These are phyloP conservation scores for Novymonas esmeraldas DNA, from an alignment of 208 protist genomes.

Conservation along the genomic window DNA sequence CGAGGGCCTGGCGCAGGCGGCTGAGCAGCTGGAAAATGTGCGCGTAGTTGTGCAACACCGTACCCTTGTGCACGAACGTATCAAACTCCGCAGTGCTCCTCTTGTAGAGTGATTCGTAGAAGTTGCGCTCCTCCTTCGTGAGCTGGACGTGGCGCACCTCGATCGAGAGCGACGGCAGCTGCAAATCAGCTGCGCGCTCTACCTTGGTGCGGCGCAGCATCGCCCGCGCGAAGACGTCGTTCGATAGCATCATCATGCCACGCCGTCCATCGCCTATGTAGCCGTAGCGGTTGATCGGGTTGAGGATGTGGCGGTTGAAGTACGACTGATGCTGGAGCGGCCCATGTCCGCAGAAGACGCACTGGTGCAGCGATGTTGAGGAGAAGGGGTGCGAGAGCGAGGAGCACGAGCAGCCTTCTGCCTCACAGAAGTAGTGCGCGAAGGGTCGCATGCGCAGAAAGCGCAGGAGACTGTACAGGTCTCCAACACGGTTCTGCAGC, in stretches of 20 bases:
- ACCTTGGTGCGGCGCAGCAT: slow-evolving; percentile 93
- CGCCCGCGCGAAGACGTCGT: slow-evolving; percentile 85
- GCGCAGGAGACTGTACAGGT: slow-evolving; percentile 96
- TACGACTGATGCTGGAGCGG: slow-evolving; percentile 93
- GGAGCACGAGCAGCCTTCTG: slow-evolving; percentile 87
- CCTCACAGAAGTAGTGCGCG: slow-evolving; percentile 90
- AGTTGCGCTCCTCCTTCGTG: slow-evolving; percentile 85
- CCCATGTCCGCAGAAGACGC: slow-evolving; percentile 91
- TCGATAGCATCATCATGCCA: slow-evolving; percentile 88
- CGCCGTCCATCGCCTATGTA: slow-evolving; percentile 90
- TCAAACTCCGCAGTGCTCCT: slow-evolving; percentile 90
- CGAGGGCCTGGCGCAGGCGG: slow-evolving; percentile 90
- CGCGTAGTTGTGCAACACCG: slow-evolving; percentile 94
- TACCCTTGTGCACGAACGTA: slow-evolving; percentile 90
- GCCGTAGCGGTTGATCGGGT: slow-evolving; percentile 95
- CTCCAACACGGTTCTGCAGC: slow-evolving; percentile 97
- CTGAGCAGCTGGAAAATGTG: slow-evolving; percentile 95
- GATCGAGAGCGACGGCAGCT: slow-evolving; percentile 74
- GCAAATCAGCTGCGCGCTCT: slow-evolving; percentile 83
- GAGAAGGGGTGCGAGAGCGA: slow-evolving; percentile 91
- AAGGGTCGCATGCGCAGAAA: slow-evolving; percentile 91
- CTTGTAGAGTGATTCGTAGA: slow-evolving; percentile 94
- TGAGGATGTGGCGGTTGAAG: slow-evolving; percentile 94
- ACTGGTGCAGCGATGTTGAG: slow-evolving; percentile 69
- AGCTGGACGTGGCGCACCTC: slow-evolving; percentile 61